Conservation (phyloP, 352 stramenopile genomes). For the Pythium phragmiticola region DNA sequence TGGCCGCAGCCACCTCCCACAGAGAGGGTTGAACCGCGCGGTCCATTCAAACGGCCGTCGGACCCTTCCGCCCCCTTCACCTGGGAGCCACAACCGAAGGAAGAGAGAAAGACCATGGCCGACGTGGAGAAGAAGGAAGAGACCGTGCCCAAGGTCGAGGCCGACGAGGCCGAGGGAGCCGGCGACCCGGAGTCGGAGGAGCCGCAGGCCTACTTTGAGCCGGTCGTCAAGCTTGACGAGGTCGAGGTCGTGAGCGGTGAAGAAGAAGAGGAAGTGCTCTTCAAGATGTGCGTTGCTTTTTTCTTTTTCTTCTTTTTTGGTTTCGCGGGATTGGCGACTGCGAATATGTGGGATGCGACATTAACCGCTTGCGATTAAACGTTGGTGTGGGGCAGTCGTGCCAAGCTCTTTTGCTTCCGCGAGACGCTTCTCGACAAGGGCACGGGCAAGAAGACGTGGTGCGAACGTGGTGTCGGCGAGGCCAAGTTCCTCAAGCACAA, state of each 20-base stretch:
- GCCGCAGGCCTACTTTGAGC: conserved; percentile 87
- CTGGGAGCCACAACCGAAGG: conserved; percentile 7
- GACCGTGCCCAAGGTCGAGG: conserved; percentile 54
- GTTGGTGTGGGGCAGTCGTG: conserved; percentile 48
- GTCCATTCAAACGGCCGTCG: conserved; percentile 29
- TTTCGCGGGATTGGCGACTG: not conserved
- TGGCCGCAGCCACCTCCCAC: conserved; percentile 14
- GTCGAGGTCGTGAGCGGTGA: conserved; percentile 97
- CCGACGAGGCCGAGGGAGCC: conserved; percentile 42
- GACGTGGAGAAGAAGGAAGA: conserved; percentile 69
- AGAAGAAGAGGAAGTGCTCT: conserved; percentile 96
- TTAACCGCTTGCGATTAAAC: not conserved
- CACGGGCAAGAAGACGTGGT: conserved; percentile 97
- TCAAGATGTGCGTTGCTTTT: conserved; percentile 77
- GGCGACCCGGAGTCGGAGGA: conserved; percentile 75
- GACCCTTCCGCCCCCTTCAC: conserved; percentile 7
- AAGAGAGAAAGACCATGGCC: conserved; percentile 24
- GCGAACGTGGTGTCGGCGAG: conserved; percentile 96
- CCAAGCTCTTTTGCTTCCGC: conserved; percentile 97
- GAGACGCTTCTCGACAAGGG: conserved; percentile 98
- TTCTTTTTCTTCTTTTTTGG: not conserved
- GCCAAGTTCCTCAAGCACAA: conserved; percentile 97
- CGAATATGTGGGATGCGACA: not conserved
- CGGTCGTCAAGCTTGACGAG: conserved; percentile 87
- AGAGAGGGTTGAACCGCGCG: conserved; percentile 26